These are phyloP conservation scores for Diplodia scrobiculata DNA, from an alignment of 2,329 filamentous ascomycete genomes.

Conservation along the genomic window DNA sequence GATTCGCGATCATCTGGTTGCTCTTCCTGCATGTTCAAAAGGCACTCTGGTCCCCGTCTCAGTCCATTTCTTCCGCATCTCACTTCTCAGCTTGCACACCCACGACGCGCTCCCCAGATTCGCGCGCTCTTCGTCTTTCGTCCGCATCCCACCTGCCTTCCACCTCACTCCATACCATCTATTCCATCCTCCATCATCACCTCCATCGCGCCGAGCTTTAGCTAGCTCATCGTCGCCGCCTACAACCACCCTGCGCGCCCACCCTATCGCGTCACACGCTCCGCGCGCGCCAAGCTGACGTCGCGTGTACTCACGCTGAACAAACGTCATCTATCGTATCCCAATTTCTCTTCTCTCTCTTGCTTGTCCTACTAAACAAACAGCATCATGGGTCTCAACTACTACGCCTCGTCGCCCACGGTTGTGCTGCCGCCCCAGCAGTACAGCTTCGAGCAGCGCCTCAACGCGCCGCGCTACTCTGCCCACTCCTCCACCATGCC, in stretches of 20 bases:
- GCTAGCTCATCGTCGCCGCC: conserved; percentile 23
- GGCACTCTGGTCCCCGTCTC: conserved; percentile 40
- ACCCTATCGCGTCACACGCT: conserved; percentile 30
- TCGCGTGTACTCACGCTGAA: conserved; percentile 20
- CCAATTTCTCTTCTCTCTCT: conserved; percentile 25
- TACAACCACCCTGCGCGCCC: conserved; percentile 10
- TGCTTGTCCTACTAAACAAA: conserved; percentile 43
- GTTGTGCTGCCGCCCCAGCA: conserved; percentile 50
- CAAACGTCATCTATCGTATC: conserved; percentile 22
- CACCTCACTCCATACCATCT: conserved; percentile 32
- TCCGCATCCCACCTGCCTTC: conserved; percentile 32
- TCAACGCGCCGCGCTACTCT: conserved; percentile 33
- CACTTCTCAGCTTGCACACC: conserved; percentile 38
- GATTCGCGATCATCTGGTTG: conserved; percentile 26
- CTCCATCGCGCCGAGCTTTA: conserved; percentile 23
- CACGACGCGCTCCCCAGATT: conserved; percentile 18
- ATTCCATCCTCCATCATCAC: conserved; percentile 4
- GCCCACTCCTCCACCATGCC: conserved; percentile 39
- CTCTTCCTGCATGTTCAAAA: conserved; percentile 36
- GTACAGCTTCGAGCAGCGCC: conserved; percentile 37
- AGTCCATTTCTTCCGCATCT: conserved; percentile 41
- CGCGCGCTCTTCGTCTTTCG: conserved; percentile 28
- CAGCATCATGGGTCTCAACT: conserved; percentile 50
- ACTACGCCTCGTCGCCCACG: conserved; percentile 53
- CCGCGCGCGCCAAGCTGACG: conserved; percentile 25